These are phyloP conservation scores for Phytophthora hibernalis DNA, from an alignment of 352 stramenopile species.

Conservation along the genomic window DNA sequence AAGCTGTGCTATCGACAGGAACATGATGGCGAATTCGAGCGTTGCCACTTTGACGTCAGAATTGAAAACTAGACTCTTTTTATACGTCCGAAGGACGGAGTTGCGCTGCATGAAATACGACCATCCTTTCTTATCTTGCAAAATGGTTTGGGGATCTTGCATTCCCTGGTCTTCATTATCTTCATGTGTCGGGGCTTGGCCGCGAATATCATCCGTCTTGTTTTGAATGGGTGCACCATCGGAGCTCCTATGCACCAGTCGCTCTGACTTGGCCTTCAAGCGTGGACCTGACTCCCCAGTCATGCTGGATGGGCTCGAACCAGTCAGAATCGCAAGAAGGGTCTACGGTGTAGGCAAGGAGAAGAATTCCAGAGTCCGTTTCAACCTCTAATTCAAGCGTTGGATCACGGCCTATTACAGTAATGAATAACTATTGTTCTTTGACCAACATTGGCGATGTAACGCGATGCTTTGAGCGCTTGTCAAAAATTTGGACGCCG, in stretches of 20 bases:
- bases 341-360: neutral
- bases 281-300: neutral
- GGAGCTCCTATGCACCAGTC: constrained; percentile 2
- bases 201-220: constrained; percentile 18
- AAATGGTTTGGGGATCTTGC: neutral
- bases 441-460: neutral
- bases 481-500: constrained; percentile 47
- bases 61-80: constrained; percentile 50
- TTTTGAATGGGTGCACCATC: neutral
- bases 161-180: constrained; percentile 16
- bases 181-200: constrained; percentile 13
- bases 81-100: constrained; percentile 40
- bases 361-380: neutral
- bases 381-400: constrained; percentile 21
- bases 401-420: too few relatives aligned
- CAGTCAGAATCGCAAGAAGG: neutral
- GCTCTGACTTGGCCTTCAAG: constrained; percentile 14
- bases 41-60: constrained; percentile 46
- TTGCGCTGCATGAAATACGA: constrained; percentile 35
- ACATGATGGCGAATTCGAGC: constrained; percentile 55
- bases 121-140: constrained; percentile 30
- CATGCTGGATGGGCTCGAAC: constrained; percentile 2
- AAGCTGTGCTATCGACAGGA: constrained; percentile 52
- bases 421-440: constrained; percentile 4
- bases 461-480: constrained; percentile 21